Evolutionary conservation across 441 rosid species (phyloP).

Genomic region (Brassica hybrid): DNA sequence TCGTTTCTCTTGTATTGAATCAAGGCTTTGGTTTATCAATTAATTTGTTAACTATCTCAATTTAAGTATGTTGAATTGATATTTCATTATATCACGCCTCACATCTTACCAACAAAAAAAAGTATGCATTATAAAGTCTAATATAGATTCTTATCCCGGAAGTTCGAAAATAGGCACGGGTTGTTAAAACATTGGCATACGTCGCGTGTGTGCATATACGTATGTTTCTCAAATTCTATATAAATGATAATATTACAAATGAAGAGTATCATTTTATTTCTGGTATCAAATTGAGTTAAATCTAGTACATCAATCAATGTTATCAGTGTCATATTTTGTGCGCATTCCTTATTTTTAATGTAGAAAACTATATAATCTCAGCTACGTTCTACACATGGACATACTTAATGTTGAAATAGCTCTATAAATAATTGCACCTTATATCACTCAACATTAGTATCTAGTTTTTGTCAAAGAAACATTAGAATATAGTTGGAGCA

Average conservation of each 20-base stretch:
- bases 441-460: too few species aligned
- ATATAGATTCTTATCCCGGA: not conserved
- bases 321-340: not conserved
- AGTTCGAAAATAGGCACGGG: not conserved
- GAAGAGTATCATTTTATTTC: not conserved
- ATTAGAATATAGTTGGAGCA: too few species aligned
- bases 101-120: not conserved
- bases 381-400: not conserved
- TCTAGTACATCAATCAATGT: not conserved
- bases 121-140: not conserved
- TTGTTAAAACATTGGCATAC: constrained; percentile 3
- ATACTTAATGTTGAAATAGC: not conserved
- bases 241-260: not conserved
- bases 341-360: not conserved
- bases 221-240: not conserved
- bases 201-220: not conserved
- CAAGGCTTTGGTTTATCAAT: constrained; percentile 7
- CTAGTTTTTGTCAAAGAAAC: too few species aligned
- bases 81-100: constrained; percentile 4
- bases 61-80: not conserved
- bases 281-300: constrained; percentile 4
- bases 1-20: constrained; percentile 22
- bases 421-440: not conserved
- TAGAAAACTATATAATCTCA: not conserved
- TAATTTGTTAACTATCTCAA: constrained; percentile 9